A percentile compares a stretch with the other conserved stretches of the same genome.
Evolutionary conservation across 2,329 filamentous ascomycete genomes (phyloP).

Genomic region (Epichloe bromicola): DNA sequence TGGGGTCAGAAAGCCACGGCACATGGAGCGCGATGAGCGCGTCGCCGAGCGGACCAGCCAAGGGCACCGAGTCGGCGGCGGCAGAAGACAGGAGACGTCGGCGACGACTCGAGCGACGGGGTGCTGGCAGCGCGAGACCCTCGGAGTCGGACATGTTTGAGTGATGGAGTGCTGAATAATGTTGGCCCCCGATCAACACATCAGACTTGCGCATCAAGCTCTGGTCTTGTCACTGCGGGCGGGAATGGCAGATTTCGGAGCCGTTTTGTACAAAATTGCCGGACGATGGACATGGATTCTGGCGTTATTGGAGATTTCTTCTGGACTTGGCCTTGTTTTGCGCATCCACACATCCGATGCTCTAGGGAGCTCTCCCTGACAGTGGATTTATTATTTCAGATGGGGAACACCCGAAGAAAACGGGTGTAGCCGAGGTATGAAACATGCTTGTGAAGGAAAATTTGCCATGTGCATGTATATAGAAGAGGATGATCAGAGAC

Average conservation of each 20-base stretch:
- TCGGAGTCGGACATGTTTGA: constrained; percentile 26
- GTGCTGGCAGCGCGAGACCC: constrained; percentile 24
- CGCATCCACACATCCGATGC: no score
- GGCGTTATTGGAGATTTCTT: background rate
- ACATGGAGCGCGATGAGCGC: constrained; percentile 42
- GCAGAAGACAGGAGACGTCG: constrained; percentile 42
- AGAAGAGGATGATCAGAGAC: no score
- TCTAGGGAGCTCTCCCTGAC: no score
- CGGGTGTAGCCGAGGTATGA: no score
- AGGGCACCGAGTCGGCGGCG: constrained; percentile 17
- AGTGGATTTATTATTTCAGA: no score
- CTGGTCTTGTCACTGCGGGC: background rate
- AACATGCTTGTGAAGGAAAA: no score
- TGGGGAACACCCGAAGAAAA: no score
- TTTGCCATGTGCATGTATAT: no score
- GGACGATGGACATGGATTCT: background rate
- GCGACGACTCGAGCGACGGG: constrained; percentile 41
- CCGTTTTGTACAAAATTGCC: background rate
- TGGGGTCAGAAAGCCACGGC: constrained; percentile 35
- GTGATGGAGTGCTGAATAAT: constrained; percentile 7
- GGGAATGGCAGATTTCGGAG: background rate
- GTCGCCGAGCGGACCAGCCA: constrained; percentile 28
- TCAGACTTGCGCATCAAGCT: no score
- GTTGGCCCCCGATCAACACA: background rate
- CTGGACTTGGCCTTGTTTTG: background rate